Evolutionary conservation across 306 rosid species (phyloP), one percentile per base, ranked within the genome.

Genomic region (Astragalus membranaceus): DNA sequence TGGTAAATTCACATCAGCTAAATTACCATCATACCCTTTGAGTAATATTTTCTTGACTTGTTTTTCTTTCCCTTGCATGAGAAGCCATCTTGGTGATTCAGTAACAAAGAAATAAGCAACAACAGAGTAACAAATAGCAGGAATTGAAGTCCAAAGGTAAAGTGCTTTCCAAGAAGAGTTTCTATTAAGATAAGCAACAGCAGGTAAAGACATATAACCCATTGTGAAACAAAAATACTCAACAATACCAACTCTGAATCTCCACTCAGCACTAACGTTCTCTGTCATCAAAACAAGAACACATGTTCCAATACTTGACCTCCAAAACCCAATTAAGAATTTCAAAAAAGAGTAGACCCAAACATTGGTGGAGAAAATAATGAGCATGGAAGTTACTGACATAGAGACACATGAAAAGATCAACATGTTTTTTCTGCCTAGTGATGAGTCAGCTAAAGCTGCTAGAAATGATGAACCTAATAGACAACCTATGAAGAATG

Each of bases 391-490:
- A 10, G 75, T 6, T 4, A 58, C 2, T 0, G 81, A 80, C 81
- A 71, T 80, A 0, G 68, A 10, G 0, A 76, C 3, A 62, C 75
- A 80, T 6, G 78, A 76, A 4, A 75, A 5, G 1, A 71, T 41
- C 1, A 76, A 64, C 72, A 76, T 20, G 67, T 76, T 83, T 52
- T 77, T 83, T n/a, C 85, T 60, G 8, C 87, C 87, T 0, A 80
- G 65, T 0, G 69, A 64, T 0, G 84, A 72, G 29, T 85, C 88
- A 3, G 80, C 88, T 1, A 80, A 26, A 0, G 77, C 64, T 3
- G 85, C 76, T 0, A 85, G 80, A 8, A 50, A 44, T 11, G 74
- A 41, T 10, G 82, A 83, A 5, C 84, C 78, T 0, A 70, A 0
- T 0, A 81, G 65, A 37, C 78, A 17, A 0, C 81, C 85, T 0